Conservation (phyloP, 2,329 filamentous ascomycete genomes). For the Diaporthe australafricana region DNA sequence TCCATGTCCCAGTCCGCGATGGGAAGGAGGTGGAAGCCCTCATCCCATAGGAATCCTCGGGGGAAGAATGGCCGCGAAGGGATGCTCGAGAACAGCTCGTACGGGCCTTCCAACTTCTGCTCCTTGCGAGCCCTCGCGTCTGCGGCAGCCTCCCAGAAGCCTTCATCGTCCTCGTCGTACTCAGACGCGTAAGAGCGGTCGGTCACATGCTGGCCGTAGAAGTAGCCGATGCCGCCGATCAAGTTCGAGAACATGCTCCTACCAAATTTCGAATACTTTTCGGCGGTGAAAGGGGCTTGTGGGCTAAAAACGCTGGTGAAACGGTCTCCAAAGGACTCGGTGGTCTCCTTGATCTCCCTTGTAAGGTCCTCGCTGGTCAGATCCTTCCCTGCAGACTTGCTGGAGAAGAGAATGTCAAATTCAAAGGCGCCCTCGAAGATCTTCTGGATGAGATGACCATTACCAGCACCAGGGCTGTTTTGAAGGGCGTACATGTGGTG, state of each 20-base stretch:
- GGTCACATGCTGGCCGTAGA: conserved; percentile 87
- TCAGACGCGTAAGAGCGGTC: conserved; percentile 92
- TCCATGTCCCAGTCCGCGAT: conserved; percentile 96
- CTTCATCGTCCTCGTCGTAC: conserved; percentile 94
- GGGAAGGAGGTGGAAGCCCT: conserved; percentile 93
- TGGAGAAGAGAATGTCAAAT: conserved; percentile 93
- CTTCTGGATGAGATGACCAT: conserved; percentile 91
- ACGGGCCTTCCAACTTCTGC: conserved; percentile 81
- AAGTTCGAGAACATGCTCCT: conserved; percentile 95
- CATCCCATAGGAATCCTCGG: conserved; percentile 96
- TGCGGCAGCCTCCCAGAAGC: conserved; percentile 93
- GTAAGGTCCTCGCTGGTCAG: conserved; percentile 73
- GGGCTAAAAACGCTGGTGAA: conserved; percentile 81
- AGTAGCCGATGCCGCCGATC: conserved; percentile 94
- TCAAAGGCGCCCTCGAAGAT: conserved; percentile 90
- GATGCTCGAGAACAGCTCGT: conserved; percentile 89
- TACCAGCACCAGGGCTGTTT: conserved; percentile 77
- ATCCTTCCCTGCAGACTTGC: conserved; percentile 72
- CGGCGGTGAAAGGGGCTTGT: conserved; percentile 78
- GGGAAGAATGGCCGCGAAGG: conserved; percentile 97
- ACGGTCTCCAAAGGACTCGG: conserved; percentile 77
- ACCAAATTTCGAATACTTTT: conserved; percentile 82
- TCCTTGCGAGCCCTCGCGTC: conserved; percentile 78
- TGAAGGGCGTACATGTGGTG: conserved; percentile 86
- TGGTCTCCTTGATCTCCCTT: conserved; percentile 73